A percentile compares a stretch with the other conserved stretches of the same genome.
phyloP scores from a whole-genome alignment of 2,329 filamentous ascomycete species.

The Cercospora brassicicola region DNA sequence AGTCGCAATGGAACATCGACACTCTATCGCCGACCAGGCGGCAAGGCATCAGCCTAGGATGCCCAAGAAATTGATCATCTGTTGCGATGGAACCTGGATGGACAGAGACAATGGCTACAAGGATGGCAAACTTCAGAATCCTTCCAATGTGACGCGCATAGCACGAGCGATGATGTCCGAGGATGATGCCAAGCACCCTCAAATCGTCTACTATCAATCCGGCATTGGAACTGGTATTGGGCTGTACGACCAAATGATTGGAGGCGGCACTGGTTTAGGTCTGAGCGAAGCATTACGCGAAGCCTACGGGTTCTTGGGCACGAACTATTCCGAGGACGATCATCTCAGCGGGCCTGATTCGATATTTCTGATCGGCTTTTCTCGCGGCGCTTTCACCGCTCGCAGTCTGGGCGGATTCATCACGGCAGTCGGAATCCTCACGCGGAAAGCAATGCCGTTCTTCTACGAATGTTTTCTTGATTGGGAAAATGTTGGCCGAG shows the following conservation, averaged over 20 bases:
- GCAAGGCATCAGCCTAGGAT: slow-evolving; percentile 23
- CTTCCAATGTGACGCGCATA: slow-evolving; percentile 42
- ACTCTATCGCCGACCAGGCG: slow-evolving; percentile 16
- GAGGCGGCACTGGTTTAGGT: slow-evolving; percentile 39
- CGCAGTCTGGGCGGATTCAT: slow-evolving; percentile 48
- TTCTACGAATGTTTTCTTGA: slow-evolving; percentile 41
- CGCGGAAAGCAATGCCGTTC: slow-evolving; percentile 37
- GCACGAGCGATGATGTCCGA: slow-evolving; percentile 38
- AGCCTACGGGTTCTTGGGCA: slow-evolving; percentile 62
- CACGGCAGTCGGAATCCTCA: slow-evolving; percentile 47
- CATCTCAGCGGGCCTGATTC: slow-evolving; percentile 40
- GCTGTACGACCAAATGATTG: slow-evolving; percentile 36
- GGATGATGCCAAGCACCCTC: slow-evolving; percentile 39
- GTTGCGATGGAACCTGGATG: slow-evolving; percentile 40
- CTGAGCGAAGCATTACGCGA: slow-evolving; percentile 56
- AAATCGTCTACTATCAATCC: slow-evolving; percentile 44
- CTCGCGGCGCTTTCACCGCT: slow-evolving; percentile 49
- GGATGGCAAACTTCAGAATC: slow-evolving; percentile 35
- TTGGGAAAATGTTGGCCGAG: slow-evolving; percentile 37
- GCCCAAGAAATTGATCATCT: slow-evolving; percentile 33
- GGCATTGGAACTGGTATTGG: slow-evolving; percentile 41
- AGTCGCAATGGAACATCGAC: slow-evolving; percentile 1
- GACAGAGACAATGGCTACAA: slow-evolving; percentile 40
- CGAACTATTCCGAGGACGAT: slow-evolving; percentile 53
- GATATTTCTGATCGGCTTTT: slow-evolving; percentile 50